Evolutionary conservation across 257 asterid genomes (phyloP).

Genomic region (Nicotiana undulata): DNA sequence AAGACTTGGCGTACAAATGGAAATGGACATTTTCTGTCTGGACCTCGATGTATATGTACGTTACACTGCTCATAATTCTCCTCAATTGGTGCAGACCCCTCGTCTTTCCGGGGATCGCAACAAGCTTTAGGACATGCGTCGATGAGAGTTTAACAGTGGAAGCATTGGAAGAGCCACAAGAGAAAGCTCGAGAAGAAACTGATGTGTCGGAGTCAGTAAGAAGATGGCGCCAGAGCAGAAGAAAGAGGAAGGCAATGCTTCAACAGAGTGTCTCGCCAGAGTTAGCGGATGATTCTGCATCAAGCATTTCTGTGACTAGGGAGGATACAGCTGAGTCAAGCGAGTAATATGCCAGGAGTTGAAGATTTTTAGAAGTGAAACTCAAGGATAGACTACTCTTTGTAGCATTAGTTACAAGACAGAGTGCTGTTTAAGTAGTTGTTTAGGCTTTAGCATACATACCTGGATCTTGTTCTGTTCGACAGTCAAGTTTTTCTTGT

Average conservation of each 20-base stretch:
- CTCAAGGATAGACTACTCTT: background rate
- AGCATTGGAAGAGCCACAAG: constrained; percentile 9
- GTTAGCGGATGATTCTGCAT: constrained; percentile 15
- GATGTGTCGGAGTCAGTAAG: constrained; percentile 24
- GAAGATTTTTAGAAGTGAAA: background rate
- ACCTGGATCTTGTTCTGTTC: no score
- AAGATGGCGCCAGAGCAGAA: constrained; percentile 43
- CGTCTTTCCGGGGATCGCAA: constrained; percentile 23
- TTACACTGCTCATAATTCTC: constrained; percentile 30
- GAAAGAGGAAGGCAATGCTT: constrained; percentile 47
- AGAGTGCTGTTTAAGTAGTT: background rate
- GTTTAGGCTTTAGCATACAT: no score
- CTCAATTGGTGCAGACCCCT: constrained; percentile 44
- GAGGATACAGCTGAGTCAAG: constrained; percentile 16
- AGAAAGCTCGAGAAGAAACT: constrained; percentile 11
- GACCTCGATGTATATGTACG: constrained; percentile 44
- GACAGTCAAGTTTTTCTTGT: no score
- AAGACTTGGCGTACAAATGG: constrained; percentile 56
- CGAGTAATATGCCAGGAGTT: background rate
- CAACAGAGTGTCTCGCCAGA: constrained; percentile 11
- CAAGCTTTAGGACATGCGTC: background rate
- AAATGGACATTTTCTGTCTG: constrained; percentile 62
- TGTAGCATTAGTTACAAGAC: background rate
- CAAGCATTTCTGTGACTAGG: constrained; percentile 32
- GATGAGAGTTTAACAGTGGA: constrained; percentile 1